Evolutionary conservation across 371 early-diverging fungal genomes (phyloP).

Genomic region (Cokeromyces recurvatus): DNA sequence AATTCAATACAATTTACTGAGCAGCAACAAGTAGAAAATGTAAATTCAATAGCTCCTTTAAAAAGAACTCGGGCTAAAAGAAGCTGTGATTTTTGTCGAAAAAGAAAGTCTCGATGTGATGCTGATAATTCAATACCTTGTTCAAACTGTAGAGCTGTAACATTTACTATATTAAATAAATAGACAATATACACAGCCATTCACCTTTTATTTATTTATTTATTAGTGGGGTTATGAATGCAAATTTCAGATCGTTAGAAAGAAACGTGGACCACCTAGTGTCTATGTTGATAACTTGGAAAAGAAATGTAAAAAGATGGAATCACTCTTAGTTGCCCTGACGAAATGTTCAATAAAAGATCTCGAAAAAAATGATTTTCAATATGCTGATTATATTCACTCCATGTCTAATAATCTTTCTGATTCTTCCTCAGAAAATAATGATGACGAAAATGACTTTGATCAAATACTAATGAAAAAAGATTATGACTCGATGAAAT

Average conservation of each 20-base stretch:
- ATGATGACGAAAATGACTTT: not conserved
- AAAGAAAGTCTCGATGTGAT: constrained; percentile 47
- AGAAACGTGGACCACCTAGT: constrained; percentile 49
- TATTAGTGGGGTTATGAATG: constrained; percentile 46
- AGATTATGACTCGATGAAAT: constrained; percentile 45
- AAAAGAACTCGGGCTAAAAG: constrained; percentile 49
- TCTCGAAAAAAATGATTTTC: constrained; percentile 33
- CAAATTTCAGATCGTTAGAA: constrained; percentile 42
- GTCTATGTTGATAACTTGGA: constrained; percentile 47
- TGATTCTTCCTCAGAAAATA: constrained; percentile 1
- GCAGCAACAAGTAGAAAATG: too few relatives aligned
- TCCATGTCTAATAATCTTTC: not conserved
- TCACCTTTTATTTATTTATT: not conserved
- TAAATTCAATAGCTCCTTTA: too few relatives aligned
- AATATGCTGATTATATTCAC: constrained; percentile 5
- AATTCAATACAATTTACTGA: not conserved
- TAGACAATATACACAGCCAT: not conserved
- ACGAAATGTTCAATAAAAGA: constrained; percentile 38
- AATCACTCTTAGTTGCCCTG: constrained; percentile 27
- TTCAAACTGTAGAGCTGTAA: constrained; percentile 48
- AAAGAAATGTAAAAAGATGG: constrained; percentile 45
- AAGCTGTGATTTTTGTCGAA: constrained; percentile 51
- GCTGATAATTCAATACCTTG: constrained; percentile 46
- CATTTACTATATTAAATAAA: constrained; percentile 1
- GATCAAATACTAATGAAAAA: constrained; percentile 17